A percentile compares a stretch with the other conserved stretches of the same genome.
These are phyloP conservation scores for Diddensiella transvaalensis DNA, from an alignment of 805 yeast genomes.

Conservation along the genomic window DNA sequence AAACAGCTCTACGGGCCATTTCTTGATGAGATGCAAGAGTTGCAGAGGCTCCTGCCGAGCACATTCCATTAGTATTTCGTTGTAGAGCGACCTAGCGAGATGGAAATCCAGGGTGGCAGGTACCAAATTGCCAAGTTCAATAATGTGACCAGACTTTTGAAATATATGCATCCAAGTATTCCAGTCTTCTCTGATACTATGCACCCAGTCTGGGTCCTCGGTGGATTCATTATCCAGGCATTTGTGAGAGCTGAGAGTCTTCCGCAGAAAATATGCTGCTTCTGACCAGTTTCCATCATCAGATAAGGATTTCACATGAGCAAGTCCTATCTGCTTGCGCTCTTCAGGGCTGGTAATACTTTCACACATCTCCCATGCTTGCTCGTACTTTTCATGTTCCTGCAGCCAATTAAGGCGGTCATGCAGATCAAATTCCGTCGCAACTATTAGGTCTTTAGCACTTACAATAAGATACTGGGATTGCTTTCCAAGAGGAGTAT, in stretches of 20 bases:
- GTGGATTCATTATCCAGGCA: slow-evolving; percentile 21
- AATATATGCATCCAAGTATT: slow-evolving; percentile 56
- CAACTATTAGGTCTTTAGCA: slow-evolving; percentile 77
- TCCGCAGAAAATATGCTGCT: slow-evolving; percentile 49
- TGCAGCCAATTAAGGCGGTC: slow-evolving; percentile 76
- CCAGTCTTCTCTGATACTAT: slow-evolving; percentile 48
- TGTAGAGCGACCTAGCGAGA: slow-evolving; percentile 40
- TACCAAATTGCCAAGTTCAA: slow-evolving; percentile 47
- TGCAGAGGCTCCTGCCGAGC: slow-evolving; percentile 36
- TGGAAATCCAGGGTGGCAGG: slow-evolving; percentile 48
- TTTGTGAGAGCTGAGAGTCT: slow-evolving; percentile 36
- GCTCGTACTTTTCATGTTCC: slow-evolving; percentile 48
- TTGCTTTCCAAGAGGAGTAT: slow-evolving; percentile 6
- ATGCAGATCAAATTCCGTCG: slow-evolving; percentile 61
- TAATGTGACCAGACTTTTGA: slow-evolving; percentile 44
- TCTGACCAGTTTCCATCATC: slow-evolving; percentile 48
- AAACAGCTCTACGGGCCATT: slow-evolving; percentile 60
- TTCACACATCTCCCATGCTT: slow-evolving; percentile 78
- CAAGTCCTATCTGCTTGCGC: slow-evolving; percentile 58
- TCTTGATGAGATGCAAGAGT: slow-evolving; percentile 42
- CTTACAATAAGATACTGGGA: slow-evolving; percentile 64
- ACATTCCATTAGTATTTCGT: slow-evolving; percentile 46
- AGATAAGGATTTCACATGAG: slow-evolving; percentile 40
- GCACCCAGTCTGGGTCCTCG: background rate
- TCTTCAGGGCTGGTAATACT: slow-evolving; percentile 49